Conservation (phyloP, 2,329 filamentous ascomycete genomes). For the Aspergillus sp. region DNA sequence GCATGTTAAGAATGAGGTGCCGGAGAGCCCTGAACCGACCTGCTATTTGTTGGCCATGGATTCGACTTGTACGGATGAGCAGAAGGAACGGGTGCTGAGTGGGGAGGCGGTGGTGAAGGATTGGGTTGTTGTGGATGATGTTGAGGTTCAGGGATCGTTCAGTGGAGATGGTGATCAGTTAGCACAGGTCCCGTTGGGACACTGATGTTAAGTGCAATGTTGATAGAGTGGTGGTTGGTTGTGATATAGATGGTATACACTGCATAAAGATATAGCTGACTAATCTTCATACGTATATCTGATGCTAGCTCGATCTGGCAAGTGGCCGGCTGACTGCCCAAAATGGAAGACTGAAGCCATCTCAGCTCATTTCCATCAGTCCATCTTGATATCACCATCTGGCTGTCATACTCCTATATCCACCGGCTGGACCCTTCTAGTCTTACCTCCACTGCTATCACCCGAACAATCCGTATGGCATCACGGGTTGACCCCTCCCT, state of each 20-base stretch:
- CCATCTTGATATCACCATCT: too few species aligned
- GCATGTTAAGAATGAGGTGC: slow-evolving; percentile 49
- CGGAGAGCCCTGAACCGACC: slow-evolving; percentile 41
- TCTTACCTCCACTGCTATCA: background rate
- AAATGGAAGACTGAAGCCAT: too few species aligned
- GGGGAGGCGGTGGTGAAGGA: slow-evolving; percentile 51
- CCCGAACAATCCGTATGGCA: background rate
- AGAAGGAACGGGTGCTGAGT: slow-evolving; percentile 45
- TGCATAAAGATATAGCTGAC: background rate
- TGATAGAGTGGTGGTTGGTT: too few species aligned
- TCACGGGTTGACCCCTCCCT: background rate
- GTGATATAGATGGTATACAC: too few species aligned
- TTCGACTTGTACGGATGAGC: slow-evolving; percentile 48
- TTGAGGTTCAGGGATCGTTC: slow-evolving; percentile 4
- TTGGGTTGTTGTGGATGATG: slow-evolving; percentile 43
- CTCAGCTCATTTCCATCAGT: too few species aligned
- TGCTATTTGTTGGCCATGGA: slow-evolving; percentile 49
- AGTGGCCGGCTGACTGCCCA: too few species aligned
- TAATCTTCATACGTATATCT: background rate
- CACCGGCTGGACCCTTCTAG: too few species aligned
- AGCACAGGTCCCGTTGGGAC: too few species aligned
- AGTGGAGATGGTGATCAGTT: background rate
- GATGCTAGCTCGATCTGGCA: too few species aligned
- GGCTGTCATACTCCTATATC: too few species aligned
- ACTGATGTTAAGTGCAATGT: too few species aligned